These are phyloP conservation scores for Ambrosiella beaveri DNA, from an alignment of 2,329 filamentous ascomycete species.

Conservation along the genomic window DNA sequence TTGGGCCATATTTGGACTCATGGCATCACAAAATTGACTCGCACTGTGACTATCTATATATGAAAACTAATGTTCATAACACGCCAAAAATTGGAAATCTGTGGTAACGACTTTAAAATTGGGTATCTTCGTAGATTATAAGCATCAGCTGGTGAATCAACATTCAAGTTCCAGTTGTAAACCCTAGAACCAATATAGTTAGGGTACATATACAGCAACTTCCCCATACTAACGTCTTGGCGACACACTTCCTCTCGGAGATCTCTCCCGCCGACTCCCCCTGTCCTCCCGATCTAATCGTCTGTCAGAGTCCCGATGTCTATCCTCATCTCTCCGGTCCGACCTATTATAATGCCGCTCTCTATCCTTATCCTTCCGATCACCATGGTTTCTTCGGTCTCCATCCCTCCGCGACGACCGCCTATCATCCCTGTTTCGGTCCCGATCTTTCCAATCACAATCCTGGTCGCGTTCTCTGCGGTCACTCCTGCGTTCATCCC, in stretches of 20 bases:
- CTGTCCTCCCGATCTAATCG: not conserved
- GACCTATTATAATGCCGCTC: not conserved
- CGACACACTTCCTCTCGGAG: not conserved
- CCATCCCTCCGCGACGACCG: constrained; percentile 1
- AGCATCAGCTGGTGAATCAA: not conserved
- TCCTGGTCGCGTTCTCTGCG: constrained; percentile 2
- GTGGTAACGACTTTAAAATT: no score
- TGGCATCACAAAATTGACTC: no score
- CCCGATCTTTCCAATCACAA: not conserved
- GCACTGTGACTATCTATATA: no score
- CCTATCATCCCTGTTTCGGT: not conserved
- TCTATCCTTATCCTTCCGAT: not conserved
- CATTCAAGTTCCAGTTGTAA: not conserved
- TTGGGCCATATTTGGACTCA: not conserved
- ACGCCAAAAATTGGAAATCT: not conserved
- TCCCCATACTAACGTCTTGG: no score
- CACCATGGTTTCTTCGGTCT: not conserved
- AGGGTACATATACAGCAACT: no score
- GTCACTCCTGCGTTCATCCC: constrained; percentile 4
- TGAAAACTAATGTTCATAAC: not conserved
- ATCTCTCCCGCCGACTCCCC: not conserved
- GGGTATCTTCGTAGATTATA: not conserved
- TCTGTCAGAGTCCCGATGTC: not conserved
- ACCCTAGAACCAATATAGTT: no score
- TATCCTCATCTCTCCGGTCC: not conserved